Evolutionary conservation across 768 basidiomycete species (phyloP).

Genomic region (Butyriboletus loyo): DNA sequence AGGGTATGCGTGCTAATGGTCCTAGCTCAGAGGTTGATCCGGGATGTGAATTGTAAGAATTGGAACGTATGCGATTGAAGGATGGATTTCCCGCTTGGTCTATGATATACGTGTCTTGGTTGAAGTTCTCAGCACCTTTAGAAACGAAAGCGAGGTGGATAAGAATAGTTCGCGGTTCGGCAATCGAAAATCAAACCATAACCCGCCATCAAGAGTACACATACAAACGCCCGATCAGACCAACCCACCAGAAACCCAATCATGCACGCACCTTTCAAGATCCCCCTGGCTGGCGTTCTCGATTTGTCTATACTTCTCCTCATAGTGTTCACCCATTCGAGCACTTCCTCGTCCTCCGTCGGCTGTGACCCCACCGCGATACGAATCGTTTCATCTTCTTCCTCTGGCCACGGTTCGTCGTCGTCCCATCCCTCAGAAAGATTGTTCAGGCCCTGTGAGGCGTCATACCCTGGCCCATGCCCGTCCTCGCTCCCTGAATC

Average conservation of each 20-base stretch:
- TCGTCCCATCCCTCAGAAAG: conserved; percentile 73
- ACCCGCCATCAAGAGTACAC: not conserved
- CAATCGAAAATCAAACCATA: not conserved
- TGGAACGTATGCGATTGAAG: conserved; percentile 64
- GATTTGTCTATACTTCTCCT: conserved; percentile 70
- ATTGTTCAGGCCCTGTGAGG: conserved; percentile 34
- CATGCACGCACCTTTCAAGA: conserved; percentile 63
- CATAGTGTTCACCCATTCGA: conserved; percentile 76
- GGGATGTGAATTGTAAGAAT: conserved; percentile 68
- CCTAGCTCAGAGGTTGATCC: conserved; percentile 53
- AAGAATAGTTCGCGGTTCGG: not conserved
- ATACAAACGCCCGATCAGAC: conserved; percentile 7
- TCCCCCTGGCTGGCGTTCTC: conserved; percentile 71
- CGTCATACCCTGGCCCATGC: conserved; percentile 36
- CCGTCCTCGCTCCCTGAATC: conserved; percentile 55
- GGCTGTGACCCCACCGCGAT: conserved; percentile 10
- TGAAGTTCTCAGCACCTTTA: conserved; percentile 66
- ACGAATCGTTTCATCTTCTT: conserved; percentile 74
- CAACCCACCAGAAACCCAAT: not conserved
- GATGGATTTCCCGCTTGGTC: conserved; percentile 39
- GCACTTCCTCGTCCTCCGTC: conserved; percentile 55
- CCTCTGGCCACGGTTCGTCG: conserved; percentile 74
- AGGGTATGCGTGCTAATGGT: conserved; percentile 78
- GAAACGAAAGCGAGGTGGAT: not conserved
- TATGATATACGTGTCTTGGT: conserved; percentile 54